Percentiles rank a stretch among this genome's conserved stretches.
Evolutionary conservation across 2,329 filamentous ascomycete species (phyloP).

Genomic region (Blastomyces silverae): DNA sequence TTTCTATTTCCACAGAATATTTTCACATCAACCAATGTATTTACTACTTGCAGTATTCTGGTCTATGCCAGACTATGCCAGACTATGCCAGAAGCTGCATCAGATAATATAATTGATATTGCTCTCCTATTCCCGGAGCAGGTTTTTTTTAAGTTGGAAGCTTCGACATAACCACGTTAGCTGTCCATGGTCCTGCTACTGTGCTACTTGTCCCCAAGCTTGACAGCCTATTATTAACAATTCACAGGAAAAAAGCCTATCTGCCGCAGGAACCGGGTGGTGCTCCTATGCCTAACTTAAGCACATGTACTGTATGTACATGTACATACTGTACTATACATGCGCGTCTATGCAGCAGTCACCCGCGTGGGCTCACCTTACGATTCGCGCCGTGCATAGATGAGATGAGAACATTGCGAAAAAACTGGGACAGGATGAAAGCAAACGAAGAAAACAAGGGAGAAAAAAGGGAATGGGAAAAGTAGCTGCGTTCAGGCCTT

Average conservation of each 20-base stretch:
- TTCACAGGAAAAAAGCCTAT: not conserved
- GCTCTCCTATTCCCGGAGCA: not conserved
- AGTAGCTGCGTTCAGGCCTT: not conserved
- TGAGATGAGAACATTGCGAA: not conserved
- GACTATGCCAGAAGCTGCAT: too few relatives aligned
- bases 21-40: too few relatives aligned
- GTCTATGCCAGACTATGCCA: not conserved
- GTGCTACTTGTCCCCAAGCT: not conserved
- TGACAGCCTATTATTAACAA: not conserved
- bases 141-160: not conserved
- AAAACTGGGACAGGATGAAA: not conserved
- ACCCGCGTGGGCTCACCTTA: not conserved
- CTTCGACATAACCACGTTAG: not conserved
- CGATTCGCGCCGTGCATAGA: not conserved
- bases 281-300: too few relatives aligned
- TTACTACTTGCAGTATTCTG: too few relatives aligned
- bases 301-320: not conserved
- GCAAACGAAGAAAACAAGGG: not conserved
- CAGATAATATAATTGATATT: not conserved
- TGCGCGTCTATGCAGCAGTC: not conserved
- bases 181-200: not conserved
- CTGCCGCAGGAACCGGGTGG: not conserved
- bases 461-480: not conserved
- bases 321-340: not conserved
- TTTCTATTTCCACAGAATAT: not conserved